Conservation (phyloP, 139 green algal genomes). For the Chlorella vulgaris region DNA sequence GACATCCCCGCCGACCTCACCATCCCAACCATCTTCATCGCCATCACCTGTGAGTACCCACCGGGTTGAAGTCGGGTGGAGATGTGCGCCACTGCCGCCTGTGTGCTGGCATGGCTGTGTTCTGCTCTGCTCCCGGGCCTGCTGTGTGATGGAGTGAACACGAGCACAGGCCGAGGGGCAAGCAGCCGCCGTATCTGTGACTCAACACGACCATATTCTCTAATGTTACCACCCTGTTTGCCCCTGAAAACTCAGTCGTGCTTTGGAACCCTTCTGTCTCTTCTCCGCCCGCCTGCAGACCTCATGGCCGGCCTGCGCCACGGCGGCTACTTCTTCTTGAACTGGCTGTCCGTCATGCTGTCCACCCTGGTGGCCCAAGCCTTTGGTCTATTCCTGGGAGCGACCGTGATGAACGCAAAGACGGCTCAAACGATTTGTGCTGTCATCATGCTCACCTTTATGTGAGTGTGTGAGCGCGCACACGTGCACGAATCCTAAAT, state of each 20-base stretch:
- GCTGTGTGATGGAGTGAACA: not conserved
- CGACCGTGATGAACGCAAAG: conserved; percentile 71
- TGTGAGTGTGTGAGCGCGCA: conserved; percentile 9
- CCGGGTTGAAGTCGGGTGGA: too few species aligned
- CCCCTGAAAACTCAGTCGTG: not conserved
- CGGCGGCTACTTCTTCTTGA: conserved; percentile 72
- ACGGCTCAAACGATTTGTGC: conserved; percentile 63
- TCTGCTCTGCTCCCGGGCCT: not conserved
- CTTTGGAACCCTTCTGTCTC: not conserved
- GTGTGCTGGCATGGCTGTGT: not conserved
- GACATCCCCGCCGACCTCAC: conserved; percentile 82
- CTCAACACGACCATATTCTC: not conserved
- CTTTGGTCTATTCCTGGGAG: conserved; percentile 70
- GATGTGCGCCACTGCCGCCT: too few species aligned
- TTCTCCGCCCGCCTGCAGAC: conserved; percentile 32
- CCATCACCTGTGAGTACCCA: conserved; percentile 50
- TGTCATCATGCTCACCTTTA: conserved; percentile 69
- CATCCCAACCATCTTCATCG: conserved; percentile 66
- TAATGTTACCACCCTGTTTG: not conserved
- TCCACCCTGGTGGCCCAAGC: conserved; percentile 64
- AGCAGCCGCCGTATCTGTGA: not conserved
- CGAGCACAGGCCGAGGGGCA: not conserved
- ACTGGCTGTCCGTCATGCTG: conserved; percentile 67
- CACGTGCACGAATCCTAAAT: too few species aligned
- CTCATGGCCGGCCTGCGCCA: conserved; percentile 57